Base-by-base conservation (phyloP, 169 alveolate genomes). In the Pseudocohnilembus persalinus region DNA sequence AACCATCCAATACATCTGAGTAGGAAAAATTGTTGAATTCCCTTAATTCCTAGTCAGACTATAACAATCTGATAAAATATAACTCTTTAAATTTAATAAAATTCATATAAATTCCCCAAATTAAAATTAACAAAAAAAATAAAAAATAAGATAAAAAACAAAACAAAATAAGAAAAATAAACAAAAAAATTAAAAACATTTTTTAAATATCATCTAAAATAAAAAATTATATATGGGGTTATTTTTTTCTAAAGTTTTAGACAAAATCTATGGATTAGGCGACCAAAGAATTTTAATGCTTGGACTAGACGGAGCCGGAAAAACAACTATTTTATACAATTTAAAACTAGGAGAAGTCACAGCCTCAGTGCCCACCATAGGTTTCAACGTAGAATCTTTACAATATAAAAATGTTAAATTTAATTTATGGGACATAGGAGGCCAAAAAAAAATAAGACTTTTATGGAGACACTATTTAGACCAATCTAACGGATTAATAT, bases 361-460 rank as follows among this genome's bases (percentile, higher is more conserved):
- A 16, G 87, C 86, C 28, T 89, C 95, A 29, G 94, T 93, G n/a
- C 96, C 96, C 72, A 93, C 97, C 28, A 92, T 94, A n/a, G 98
- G 98, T 25, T 96, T 96, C 84, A 96, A 94, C 86, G 96, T 96
- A 27, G 96, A 96, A 84, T 90, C 94, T 68, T 95, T 96, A 30
- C 85, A 88, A 49, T 92, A 91, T 76, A 91, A 96, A 81, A 96
- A 94, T 78, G 75, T 95, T 35, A 85, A 90, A 75, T 92, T 96
- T 82, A 88, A 92, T 76, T 93, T 96, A n/a, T 96, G 98, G 97
- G 98, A 96, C 81, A 79, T 96, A 32, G 97, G 98, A 74, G 98
- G 98, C 24, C 93, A 94, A 87, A 92, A 93, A 65, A 89, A 94
- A 29, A 87, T 96, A 20, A 91, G 98, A 88, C 91, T 93, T 16